These are phyloP conservation scores for Mucor irregularis DNA, from an alignment of 371 early-diverging fungal species.

Conservation along the genomic window DNA sequence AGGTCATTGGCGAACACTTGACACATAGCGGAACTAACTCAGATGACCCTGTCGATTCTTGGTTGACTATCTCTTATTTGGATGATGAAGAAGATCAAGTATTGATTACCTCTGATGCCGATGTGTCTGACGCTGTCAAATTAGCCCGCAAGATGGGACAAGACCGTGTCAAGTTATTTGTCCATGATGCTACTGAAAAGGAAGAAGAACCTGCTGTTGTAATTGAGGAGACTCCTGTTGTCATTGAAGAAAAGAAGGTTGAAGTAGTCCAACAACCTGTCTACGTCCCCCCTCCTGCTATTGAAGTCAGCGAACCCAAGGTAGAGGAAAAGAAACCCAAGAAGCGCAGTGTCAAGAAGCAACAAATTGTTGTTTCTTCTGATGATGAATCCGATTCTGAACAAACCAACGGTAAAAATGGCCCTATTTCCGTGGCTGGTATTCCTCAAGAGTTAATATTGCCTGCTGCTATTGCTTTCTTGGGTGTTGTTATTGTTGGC, in stretches of 20 bases:
- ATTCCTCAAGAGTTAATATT: slow-evolving; percentile 59
- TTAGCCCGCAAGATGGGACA: slow-evolving; percentile 77
- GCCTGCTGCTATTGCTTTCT: slow-evolving; percentile 62
- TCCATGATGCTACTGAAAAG: slow-evolving; percentile 43
- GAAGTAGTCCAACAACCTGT: neutral
- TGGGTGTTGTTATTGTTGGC: slow-evolving; percentile 59
- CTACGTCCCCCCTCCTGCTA: neutral
- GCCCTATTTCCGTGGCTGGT: slow-evolving; percentile 18
- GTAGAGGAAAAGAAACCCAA: slow-evolving; percentile 8
- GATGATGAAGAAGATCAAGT: slow-evolving; percentile 92
- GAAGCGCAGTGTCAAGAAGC: slow-evolving; percentile 8
- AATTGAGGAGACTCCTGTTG: neutral
- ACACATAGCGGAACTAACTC: slow-evolving; percentile 1
- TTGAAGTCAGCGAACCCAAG: slow-evolving; percentile 3
- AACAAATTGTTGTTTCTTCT: slow-evolving; percentile 3
- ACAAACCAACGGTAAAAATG: neutral
- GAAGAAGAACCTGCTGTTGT: neutral
- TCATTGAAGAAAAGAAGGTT: neutral
- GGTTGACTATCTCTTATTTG: slow-evolving; percentile 74
- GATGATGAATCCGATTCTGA: slow-evolving; percentile 1
- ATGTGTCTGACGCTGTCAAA: slow-evolving; percentile 80
- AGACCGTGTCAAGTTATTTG: slow-evolving; percentile 77
- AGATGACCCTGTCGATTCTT: slow-evolving; percentile 24
- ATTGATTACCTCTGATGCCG: slow-evolving; percentile 74
- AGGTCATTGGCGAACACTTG: slow-evolving; percentile 40